Percentiles rank a stretch among this genome's conserved stretches.
These are phyloP conservation scores for Euphrasia arctica DNA, from an alignment of 305 asterid species.

Conservation along the genomic window DNA sequence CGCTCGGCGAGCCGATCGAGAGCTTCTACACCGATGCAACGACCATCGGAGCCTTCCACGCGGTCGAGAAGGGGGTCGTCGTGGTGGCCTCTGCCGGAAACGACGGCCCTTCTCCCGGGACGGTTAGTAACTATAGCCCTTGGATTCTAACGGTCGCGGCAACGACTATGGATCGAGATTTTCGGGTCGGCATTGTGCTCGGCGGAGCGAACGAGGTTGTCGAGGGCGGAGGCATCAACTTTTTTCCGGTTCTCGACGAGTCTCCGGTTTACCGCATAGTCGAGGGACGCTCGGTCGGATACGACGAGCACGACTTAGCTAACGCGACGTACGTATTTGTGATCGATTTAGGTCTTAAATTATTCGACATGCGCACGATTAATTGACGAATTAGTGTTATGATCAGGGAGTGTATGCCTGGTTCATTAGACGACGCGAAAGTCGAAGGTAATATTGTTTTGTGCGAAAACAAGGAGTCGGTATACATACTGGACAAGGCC, in stretches of 20 bases:
- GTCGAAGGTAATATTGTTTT: constrained; percentile 59
- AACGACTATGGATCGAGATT: not conserved
- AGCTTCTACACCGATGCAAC: constrained; percentile 48
- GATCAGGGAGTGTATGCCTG: constrained; percentile 52
- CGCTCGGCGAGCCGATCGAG: constrained; percentile 44
- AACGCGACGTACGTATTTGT: constrained; percentile 24
- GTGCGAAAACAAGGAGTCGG: constrained; percentile 26
- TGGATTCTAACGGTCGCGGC: not conserved
- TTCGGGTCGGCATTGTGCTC: not conserved
- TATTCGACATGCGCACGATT: too few species aligned
- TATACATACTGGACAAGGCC: not conserved
- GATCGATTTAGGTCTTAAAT: too few species aligned
- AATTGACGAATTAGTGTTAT: not conserved
- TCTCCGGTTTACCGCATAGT: constrained; percentile 49
- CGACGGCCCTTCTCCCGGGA: constrained; percentile 47
- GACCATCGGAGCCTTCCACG: constrained; percentile 73
- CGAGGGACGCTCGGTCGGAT: constrained; percentile 33
- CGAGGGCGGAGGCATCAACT: constrained; percentile 68
- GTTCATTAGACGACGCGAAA: constrained; percentile 37
- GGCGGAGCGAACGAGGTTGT: not conserved
- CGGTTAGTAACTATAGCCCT: constrained; percentile 37
- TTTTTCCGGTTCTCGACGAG: constrained; percentile 44
- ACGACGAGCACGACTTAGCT: too few species aligned
- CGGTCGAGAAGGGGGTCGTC: constrained; percentile 55
- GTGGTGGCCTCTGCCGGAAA: constrained; percentile 81